Evolutionary conservation across 345 rosid species (phyloP), one percentile per base, ranked within the genome.

Genomic region (Linum tenue): DNA sequence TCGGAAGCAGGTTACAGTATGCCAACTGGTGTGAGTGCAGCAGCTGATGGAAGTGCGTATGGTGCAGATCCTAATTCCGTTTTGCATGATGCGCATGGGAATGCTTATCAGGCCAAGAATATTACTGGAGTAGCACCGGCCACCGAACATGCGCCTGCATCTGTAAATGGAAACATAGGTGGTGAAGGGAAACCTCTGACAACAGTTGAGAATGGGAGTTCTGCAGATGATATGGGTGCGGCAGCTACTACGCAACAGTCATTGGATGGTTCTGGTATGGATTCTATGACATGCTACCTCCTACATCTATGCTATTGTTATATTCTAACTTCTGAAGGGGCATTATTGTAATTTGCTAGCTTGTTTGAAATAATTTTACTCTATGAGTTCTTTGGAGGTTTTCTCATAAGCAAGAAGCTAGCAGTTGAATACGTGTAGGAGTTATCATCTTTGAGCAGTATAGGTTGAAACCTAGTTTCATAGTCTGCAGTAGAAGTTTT

Each of bases 221-320:
- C 79, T 62, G 75, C 75, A 15, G 84, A 78, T 57, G 64, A 61
- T 17, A 73, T 55, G 14, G 73, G 75, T 66, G 86, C 69, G 59
- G 69, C 75, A 67, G 79, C 79, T 60, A 64, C 65, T 9, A 76
- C 68, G 57, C 79, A 80, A 5, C 86, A 70, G 48, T 72, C 64
- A 64, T 77, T 68, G 70, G 89, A 85, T 67, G 77, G 78, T 70
- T 62, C 87, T 62, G 92, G 99, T 94, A 84, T 67, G 81, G 64
- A n/a, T 73, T 67, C 56, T 70, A 42, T 17, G 37, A 40, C 39
- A 12, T 37, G 39, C 1, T 5, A 12, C 15, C 4, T 61, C 6
- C 35, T 39, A 1, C 59, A n/a, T 61, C 53, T 63, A 17, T 44
- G 16, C 63, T 17, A 3, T 36, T 44, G 31, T 8, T 41, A 41